phyloP scores from a whole-genome alignment of 2,329 filamentous ascomycete genomes.

The Hirsutella thompsonii region DNA sequence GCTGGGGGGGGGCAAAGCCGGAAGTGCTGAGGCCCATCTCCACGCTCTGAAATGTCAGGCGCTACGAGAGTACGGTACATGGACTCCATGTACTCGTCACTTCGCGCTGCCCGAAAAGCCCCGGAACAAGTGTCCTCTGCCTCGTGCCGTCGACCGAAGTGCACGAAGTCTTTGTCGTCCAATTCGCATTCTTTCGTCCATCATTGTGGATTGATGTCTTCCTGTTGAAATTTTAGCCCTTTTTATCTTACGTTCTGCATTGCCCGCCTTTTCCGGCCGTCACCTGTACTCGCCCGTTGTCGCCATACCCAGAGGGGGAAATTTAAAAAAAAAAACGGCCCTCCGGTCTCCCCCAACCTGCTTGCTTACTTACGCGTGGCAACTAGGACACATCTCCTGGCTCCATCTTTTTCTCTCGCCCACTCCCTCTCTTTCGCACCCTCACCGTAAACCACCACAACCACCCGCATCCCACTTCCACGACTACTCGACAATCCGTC shows the following conservation, averaged over 20 bases:
- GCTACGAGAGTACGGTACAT: constrained; percentile 2
- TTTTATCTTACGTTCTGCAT: neutral
- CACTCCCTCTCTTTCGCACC: constrained; percentile 7
- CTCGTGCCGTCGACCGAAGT: too few species aligned
- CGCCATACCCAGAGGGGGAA: constrained; percentile 7
- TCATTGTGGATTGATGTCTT: constrained; percentile 3
- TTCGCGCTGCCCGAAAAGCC: neutral
- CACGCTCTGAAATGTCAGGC: constrained; percentile 6
- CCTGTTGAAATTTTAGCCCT: neutral
- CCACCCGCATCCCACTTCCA: constrained; percentile 1
- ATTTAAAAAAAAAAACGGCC: constrained; percentile 5
- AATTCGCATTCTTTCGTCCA: too few species aligned
- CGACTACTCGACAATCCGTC: constrained; percentile 8
- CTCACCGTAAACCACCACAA: constrained; percentile 4
- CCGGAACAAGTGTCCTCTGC: constrained; percentile 13
- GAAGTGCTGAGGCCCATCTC: too few species aligned
- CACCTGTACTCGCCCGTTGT: neutral
- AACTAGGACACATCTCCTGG: constrained; percentile 14
- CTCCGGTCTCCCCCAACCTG: constrained; percentile 6
- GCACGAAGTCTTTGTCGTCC: too few species aligned
- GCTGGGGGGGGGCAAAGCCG: too few species aligned
- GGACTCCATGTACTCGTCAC: too few species aligned
- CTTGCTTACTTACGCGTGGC: constrained; percentile 15
- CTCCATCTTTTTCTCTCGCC: constrained; percentile 1
- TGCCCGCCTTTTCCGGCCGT: neutral